Base-by-base conservation (phyloP, 108 stramenopile species). In the Skeletonema tropicum region DNA sequence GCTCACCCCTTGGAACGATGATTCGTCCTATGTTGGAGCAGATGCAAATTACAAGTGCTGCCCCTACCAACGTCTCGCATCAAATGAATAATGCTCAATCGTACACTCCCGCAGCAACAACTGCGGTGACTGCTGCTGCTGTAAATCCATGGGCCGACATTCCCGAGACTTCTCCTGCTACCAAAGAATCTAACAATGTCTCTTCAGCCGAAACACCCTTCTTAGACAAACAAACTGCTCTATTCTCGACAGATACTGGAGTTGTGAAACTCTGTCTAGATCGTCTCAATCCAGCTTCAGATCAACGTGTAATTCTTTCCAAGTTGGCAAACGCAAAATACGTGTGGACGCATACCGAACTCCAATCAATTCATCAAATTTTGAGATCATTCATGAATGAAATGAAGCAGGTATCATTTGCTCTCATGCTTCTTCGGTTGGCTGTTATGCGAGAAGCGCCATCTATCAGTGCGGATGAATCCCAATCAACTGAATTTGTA, bases 1-100 rank as follows among this genome's bases (percentile, higher is more conserved):
- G 82, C 5, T 78, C 80, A 31, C 92, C 92, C 45, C 86, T 91
- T 87, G 92, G 92, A n/a, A 83, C 80, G 67, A 66, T 90, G 80
- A 41, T 94, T 8, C 74, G 90, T 41, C 92, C 92, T n/a, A 85
- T 91, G 66, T 61, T 91, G 68, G 83, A 91, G 62, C 61, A 89
- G 17, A 90, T 90, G 89, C 89, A 90, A 66, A 48, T 89, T 12
- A 77, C n/a, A 10, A 72, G 67, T 60, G 70, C 38, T 79, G 77
- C 86, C 9, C 70, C 74, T 39, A 66, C 85, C 15, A 79, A 83
- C 64, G 35, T 71, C 25, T 15, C 62, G 11, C 19, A 30, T 3
- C 38, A 63, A 63, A 30, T 31, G 25, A 48, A 57, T 45, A 35
- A 66, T 70, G 11, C 70, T 12, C 38, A 39, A 61, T 46, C 26